Evolutionary conservation across 805 yeast species (phyloP).

Genomic region (Lipomyces yamanashiensis): DNA sequence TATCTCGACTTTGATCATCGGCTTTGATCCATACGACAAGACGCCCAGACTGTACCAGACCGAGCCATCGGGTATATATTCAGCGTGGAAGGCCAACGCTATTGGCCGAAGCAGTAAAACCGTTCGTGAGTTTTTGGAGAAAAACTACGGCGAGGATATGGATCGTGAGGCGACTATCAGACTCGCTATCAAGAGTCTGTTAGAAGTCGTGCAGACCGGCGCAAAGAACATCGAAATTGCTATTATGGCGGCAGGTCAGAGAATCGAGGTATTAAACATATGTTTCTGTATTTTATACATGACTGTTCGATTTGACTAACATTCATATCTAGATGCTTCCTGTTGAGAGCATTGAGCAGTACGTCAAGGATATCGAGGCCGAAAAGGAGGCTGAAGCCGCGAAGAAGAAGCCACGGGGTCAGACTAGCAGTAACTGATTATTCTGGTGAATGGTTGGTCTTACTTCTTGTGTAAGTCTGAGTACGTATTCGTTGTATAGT

Average conservation of each 20-base stretch:
- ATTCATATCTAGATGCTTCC: slow-evolving; percentile 50
- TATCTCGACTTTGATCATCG: slow-evolving; percentile 91
- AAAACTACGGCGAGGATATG: slow-evolving; percentile 69
- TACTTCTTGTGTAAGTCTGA: background rate
- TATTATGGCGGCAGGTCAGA: slow-evolving; percentile 72
- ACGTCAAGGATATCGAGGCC: slow-evolving; percentile 81
- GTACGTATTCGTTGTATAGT: background rate
- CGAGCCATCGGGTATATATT: slow-evolving; percentile 95
- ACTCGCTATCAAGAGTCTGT: slow-evolving; percentile 80
- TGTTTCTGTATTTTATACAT: background rate
- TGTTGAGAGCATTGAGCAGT: slow-evolving; percentile 71
- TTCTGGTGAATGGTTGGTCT: background rate
- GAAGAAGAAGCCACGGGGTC: slow-evolving; percentile 55
- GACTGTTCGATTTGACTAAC: background rate
- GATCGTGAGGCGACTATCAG: slow-evolving; percentile 72
- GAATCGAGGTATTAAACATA: slow-evolving; percentile 49
- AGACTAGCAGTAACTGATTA: slow-evolving; percentile 11
- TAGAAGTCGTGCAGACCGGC: slow-evolving; percentile 98
- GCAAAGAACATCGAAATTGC: slow-evolving; percentile 94
- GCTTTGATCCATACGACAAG: slow-evolving; percentile 84
- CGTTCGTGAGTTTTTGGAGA: slow-evolving; percentile 92
- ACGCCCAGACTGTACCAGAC: slow-evolving; percentile 88
- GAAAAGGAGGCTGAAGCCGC: slow-evolving; percentile 86
- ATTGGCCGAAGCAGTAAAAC: slow-evolving; percentile 95
- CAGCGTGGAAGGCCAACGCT: slow-evolving; percentile 98